Percentiles rank a stretch among this genome's conserved stretches.
These are phyloP conservation scores for Tranzscheliella williamsii DNA, from an alignment of 1,284 basidiomycete genomes.

Conservation along the genomic window DNA sequence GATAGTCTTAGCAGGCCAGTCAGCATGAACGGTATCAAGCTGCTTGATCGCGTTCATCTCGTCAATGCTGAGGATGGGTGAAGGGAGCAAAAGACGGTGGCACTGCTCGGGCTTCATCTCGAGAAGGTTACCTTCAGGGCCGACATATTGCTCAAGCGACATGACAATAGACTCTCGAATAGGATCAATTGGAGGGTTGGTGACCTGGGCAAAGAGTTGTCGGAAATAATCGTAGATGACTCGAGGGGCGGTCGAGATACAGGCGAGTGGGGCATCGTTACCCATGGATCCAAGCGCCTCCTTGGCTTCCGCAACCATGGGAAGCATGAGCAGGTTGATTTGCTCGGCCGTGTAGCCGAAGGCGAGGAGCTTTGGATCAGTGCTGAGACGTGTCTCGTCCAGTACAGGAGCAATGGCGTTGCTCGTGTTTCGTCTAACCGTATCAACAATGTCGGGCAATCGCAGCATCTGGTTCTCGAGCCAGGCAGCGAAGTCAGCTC, in stretches of 20 bases:
- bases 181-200: conserved; percentile 59
- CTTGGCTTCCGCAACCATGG: conserved; percentile 54
- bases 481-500: conserved; percentile 59
- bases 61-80: conserved; percentile 53
- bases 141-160: conserved; percentile 58
- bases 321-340: conserved; percentile 56
- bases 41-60: conserved; percentile 55
- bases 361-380: conserved; percentile 55
- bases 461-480: conserved; percentile 56
- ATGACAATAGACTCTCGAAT: conserved; percentile 59
- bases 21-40: conserved; percentile 42
- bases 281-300: conserved; percentile 60
- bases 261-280: conserved; percentile 57
- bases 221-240: conserved; percentile 59
- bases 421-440: conserved; percentile 32
- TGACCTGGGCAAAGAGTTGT: conserved; percentile 59
- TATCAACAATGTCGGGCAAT: conserved; percentile 49
- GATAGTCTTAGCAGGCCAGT: conserved; percentile 52
- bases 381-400: conserved; percentile 47
- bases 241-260: conserved; percentile 51
- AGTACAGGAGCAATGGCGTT: conserved; percentile 47
- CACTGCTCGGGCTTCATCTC: conserved; percentile 57
- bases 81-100: conserved; percentile 50
- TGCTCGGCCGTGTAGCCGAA: conserved; percentile 59
- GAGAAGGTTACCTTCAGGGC: conserved; percentile 58